phyloP scores from a whole-genome alignment of 2,329 filamentous ascomycete genomes.

The Coniochaeta hoffmannii region DNA sequence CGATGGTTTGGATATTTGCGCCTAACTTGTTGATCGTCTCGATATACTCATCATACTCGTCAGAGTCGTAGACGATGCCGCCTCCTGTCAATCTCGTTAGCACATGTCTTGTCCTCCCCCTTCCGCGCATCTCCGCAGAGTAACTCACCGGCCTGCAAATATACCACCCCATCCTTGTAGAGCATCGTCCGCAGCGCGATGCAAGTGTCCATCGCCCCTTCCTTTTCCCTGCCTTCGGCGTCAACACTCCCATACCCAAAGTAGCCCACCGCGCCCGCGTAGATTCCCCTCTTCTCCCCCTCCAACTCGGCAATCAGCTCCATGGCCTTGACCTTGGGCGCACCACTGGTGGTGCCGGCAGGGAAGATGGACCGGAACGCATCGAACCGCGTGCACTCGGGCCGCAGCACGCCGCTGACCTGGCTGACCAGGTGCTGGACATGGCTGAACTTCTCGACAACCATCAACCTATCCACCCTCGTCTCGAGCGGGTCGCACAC shows the following conservation, averaged over 20 bases:
- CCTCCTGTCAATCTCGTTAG: constrained; percentile 43
- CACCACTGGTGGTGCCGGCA: constrained; percentile 89
- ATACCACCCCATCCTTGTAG: constrained; percentile 83
- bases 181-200: constrained; percentile 86
- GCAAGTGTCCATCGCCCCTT: constrained; percentile 83
- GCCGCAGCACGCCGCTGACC: constrained; percentile 81
- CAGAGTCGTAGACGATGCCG: constrained; percentile 91
- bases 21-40: constrained; percentile 94
- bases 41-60: constrained; percentile 84
- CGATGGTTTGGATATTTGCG: constrained; percentile 84
- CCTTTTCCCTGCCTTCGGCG: constrained; percentile 48
- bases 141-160: constrained; percentile 67
- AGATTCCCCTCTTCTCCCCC: constrained; percentile 87
- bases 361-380: constrained; percentile 96
- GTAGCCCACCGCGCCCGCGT: constrained; percentile 93
- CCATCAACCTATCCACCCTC: constrained; percentile 89
- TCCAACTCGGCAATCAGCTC: constrained; percentile 93
- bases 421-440: constrained; percentile 96
- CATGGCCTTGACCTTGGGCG: constrained; percentile 95
- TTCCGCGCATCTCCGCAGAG: neutral
- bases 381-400: constrained; percentile 83
- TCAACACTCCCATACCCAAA: constrained; percentile 77
- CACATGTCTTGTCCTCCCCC: neutral
- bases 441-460: constrained; percentile 89
- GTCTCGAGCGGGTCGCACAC: constrained; percentile 88